These are phyloP conservation scores for Plenodomus tracheiphilus DNA, from an alignment of 2,329 filamentous ascomycete genomes.

Conservation along the genomic window DNA sequence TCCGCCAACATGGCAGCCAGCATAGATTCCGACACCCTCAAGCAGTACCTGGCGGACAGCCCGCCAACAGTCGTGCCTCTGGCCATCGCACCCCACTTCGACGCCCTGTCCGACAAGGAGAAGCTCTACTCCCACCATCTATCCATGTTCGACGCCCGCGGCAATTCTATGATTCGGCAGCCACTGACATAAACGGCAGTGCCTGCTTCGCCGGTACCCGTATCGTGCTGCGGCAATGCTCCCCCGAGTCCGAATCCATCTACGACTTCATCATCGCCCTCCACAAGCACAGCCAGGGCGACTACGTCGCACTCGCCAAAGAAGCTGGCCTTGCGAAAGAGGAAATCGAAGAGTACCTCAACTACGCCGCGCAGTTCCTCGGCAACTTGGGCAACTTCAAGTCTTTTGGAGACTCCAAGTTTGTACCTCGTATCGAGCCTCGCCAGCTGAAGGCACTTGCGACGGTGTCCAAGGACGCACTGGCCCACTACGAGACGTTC, in stretches of 20 bases:
- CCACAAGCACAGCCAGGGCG: slow-evolving; percentile 52
- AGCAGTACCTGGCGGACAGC: slow-evolving; percentile 86
- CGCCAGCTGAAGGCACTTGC: slow-evolving; percentile 51
- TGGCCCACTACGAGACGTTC: slow-evolving; percentile 48
- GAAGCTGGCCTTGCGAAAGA: slow-evolving; percentile 47
- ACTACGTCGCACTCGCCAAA: slow-evolving; percentile 52
- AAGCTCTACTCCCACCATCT: slow-evolving; percentile 84
- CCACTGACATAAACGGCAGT: slow-evolving; percentile 23
- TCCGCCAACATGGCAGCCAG: slow-evolving; percentile 25
- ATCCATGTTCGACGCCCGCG: slow-evolving; percentile 34
- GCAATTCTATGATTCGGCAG: background rate
- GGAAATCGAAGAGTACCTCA: slow-evolving; percentile 44
- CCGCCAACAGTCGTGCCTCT: slow-evolving; percentile 87
- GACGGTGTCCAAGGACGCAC: slow-evolving; percentile 43
- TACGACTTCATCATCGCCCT: slow-evolving; percentile 60
- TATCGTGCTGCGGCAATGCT: slow-evolving; percentile 58
- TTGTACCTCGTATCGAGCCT: slow-evolving; percentile 52
- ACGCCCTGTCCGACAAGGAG: slow-evolving; percentile 72
- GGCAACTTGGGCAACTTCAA: slow-evolving; percentile 61
- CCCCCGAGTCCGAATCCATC: slow-evolving; percentile 55
- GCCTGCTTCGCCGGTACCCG: slow-evolving; percentile 55
- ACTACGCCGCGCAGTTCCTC: slow-evolving; percentile 52
- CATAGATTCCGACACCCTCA: slow-evolving; percentile 51
- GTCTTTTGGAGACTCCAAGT: slow-evolving; percentile 55
- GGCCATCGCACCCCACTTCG: slow-evolving; percentile 91